Evolutionary conservation across 2,329 filamentous ascomycete species (phyloP), one percentile per base, ranked within the genome.

Genomic region (Trichoderma afroharzianum): DNA sequence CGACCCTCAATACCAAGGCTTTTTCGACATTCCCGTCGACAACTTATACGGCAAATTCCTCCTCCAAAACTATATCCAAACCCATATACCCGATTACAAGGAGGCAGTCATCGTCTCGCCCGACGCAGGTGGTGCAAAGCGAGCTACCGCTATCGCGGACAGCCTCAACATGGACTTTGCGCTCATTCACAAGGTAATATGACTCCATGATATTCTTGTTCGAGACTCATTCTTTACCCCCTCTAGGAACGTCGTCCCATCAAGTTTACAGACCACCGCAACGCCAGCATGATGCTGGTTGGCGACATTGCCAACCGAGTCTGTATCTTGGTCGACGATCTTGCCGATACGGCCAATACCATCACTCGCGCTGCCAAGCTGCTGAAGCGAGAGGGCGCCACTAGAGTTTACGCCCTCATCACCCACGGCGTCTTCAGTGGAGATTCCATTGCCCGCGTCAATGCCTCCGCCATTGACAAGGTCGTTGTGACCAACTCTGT

Each of bases 11-110:
- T 98, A 98, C 79, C 96, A 99, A 82, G 96, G 96, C 68, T 99
- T 98, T 86, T 98, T 99, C 79, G 95, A 99, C 79, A 97, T 98
- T 72, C 96, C 96, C 3, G 96, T 99, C 71, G 96, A 99, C 84
- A 99, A 99, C 81, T 87, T 99, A 21, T 98, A 98, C 83, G 95
- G 91, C 71, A 90, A 93, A 76, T 91, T 92, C 63, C 84, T 95
- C 64, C 85, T 92, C 68, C 89, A 91, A 79, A 87, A 87, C 73
- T 92, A 91, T 78, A 91, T 92, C 76, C 91, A 94, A 79, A 90
- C 92, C 78, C 90, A 94, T 77, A 96, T 97, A 72, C 91, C 93
- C 63, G 91, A 95, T 79, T 95, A 91, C 82, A 92, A 91, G 81
- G 89, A 95, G 71, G 93, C 93, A 47, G 94, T 99, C 59, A 92